Base-by-base conservation (phyloP, 2,329 filamentous ascomycete species). In the Cladosporium sphaerospermum region DNA sequence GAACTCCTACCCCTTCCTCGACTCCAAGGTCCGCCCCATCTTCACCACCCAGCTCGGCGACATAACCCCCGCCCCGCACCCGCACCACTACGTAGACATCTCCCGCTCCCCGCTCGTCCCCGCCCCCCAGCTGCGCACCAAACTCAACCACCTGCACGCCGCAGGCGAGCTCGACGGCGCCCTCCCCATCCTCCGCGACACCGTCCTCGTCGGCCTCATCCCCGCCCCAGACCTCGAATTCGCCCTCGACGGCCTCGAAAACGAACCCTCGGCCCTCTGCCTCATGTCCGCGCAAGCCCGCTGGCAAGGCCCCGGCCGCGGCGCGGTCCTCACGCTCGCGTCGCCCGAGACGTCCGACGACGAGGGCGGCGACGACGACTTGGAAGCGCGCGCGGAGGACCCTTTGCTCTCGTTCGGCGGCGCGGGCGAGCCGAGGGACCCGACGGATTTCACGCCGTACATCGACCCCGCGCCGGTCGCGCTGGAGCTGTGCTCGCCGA, bases 1-100 rank as follows among this genome's bases (percentile, higher is more conserved):
- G 86, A 97, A 99, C 70, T 87, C 89, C 2, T 99, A 97, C 60
- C 93, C 93, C 0, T 96, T 95, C 73, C 80, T 99, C n/a, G 90
- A 96, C 71, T 95, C 95, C 72, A 97, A 96, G 69, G 82, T 91
- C 57, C 90, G 95, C 61, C 91, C 92, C 1, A 78, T 95, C 14
- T 96, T 96, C 68, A 95, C 91, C 0, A 85, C 87, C 0, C 87
- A 95, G 52, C 78, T 99, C 0, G 87, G 84, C 11, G 92, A 96
- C 57, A 93, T 99, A 53, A 85, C 92, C 0, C 83, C 88, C 2
- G 84, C 85, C 4, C 75, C 88, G 3, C 84, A 88, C 11, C 81
- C 80, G 47, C 84, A 90, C 65, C 81, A 90, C 50, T 76, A 91
- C 52, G 96, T 99, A 59, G 92, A 99, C 66, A 91, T 97, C 52